These are phyloP conservation scores for Solanum dulcamara DNA, from an alignment of 257 asterid species.

Conservation along the genomic window DNA sequence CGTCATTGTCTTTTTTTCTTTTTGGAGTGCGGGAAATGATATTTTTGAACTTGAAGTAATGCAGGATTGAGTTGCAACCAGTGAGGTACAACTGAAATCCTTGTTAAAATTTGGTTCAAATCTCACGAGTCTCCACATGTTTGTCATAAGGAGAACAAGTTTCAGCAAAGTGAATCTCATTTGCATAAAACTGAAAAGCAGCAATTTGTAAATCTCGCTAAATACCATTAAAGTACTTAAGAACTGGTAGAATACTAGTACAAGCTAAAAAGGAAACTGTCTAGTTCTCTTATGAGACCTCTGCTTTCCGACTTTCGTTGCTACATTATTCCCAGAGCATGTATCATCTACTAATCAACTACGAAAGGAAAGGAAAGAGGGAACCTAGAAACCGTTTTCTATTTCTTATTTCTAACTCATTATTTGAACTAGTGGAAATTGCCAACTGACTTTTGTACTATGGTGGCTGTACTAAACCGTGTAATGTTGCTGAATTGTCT, in stretches of 20 bases:
- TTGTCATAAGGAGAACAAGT: background rate
- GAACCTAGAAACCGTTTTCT: conserved; percentile 2
- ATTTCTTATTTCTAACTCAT: conserved; percentile 2
- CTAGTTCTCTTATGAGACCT: background rate
- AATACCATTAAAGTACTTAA: background rate
- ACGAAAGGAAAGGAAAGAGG: background rate
- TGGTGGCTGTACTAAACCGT: conserved; percentile 15
- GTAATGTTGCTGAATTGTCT: conserved; percentile 41
- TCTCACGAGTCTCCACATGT: background rate
- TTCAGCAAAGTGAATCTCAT: background rate
- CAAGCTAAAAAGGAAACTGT: background rate
- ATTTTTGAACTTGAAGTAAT: background rate
- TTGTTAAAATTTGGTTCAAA: background rate
- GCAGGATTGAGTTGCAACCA: background rate
- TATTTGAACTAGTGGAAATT: background rate
- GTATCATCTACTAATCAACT: background rate
- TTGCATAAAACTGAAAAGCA: background rate
- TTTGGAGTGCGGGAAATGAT: background rate
- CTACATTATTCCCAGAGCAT: background rate
- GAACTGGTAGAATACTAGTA: background rate
- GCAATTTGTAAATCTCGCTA: background rate
- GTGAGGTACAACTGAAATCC: background rate
- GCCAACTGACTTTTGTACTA: background rate
- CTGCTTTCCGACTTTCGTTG: background rate
- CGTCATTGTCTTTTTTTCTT: background rate